Percentiles rank a stretch among this genome's conserved stretches.
These are phyloP conservation scores for Tuber indicum DNA, from an alignment of 495 filamentous ascomycete genomes.

Conservation along the genomic window DNA sequence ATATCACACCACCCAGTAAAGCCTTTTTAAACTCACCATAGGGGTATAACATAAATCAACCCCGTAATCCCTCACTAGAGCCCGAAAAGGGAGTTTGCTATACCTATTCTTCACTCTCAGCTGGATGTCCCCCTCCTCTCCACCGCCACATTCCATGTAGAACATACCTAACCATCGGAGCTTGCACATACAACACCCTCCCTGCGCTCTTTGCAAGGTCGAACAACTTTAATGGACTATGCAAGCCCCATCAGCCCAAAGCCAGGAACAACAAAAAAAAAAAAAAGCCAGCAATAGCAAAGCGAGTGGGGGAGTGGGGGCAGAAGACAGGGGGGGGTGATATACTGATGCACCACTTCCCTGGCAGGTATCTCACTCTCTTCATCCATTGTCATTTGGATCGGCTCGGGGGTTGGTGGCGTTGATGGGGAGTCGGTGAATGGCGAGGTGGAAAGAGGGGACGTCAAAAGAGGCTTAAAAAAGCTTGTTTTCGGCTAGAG, in stretches of 20 bases:
- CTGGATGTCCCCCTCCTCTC: not conserved
- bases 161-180: slow-evolving; percentile 62
- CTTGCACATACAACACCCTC: slow-evolving; percentile 53
- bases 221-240: slow-evolving; percentile 56
- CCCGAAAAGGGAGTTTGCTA: slow-evolving; percentile 55
- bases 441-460: not conserved
- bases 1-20: not conserved
- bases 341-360: slow-evolving; percentile 25
- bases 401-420: not conserved
- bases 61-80: slow-evolving; percentile 54
- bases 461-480: slow-evolving; percentile 1
- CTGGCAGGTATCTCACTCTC: slow-evolving; percentile 23
- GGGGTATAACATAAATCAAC: slow-evolving; percentile 62
- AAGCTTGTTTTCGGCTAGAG: not conserved
- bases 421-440: slow-evolving; percentile 5
- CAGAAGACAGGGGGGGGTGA: not conserved
- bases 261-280: not conserved
- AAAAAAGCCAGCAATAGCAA: slow-evolving; percentile 12
- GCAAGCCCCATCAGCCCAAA: not conserved
- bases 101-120: slow-evolving; percentile 33
- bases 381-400: slow-evolving; percentile 20
- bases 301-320: not conserved
- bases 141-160: not conserved
- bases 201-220: slow-evolving; percentile 50
- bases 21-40: slow-evolving; percentile 46